Evolutionary conservation across 2,329 filamentous ascomycete species (phyloP).

Genomic region (Claviceps africana): DNA sequence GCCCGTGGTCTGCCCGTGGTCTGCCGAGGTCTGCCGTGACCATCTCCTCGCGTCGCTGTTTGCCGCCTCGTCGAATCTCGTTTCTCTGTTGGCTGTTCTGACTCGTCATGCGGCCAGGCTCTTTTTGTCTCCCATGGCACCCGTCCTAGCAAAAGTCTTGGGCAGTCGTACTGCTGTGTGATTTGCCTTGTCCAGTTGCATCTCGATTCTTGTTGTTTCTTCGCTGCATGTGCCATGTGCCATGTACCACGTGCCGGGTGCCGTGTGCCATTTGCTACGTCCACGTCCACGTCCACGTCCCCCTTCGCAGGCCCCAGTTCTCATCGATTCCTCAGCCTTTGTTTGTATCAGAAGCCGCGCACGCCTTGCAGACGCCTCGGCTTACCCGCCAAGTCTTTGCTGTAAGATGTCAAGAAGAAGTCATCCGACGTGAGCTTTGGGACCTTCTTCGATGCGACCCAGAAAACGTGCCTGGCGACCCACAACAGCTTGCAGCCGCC

Average conservation of each 20-base stretch:
- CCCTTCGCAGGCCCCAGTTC: background rate
- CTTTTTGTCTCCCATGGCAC: background rate
- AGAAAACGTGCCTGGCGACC: slow-evolving; percentile 6
- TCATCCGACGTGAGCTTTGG: background rate
- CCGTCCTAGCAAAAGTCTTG: too few species aligned
- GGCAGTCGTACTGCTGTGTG: background rate
- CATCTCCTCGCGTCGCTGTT: too few species aligned
- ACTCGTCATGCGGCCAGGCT: background rate
- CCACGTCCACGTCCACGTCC: too few species aligned
- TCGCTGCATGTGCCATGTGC: background rate
- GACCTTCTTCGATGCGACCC: background rate
- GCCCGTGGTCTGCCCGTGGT: too few species aligned
- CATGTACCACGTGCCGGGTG: background rate
- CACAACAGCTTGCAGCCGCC: slow-evolving; percentile 3
- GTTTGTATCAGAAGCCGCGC: background rate
- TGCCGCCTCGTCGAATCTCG: background rate
- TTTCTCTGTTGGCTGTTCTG: background rate
- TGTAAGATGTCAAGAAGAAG: background rate
- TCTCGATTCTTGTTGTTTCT: background rate
- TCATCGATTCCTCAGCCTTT: background rate
- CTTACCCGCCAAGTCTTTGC: background rate
- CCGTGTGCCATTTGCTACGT: too few species aligned
- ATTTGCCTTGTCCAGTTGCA: background rate
- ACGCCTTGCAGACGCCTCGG: background rate
- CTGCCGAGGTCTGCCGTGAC: too few species aligned